A percentile compares a stretch with the other conserved stretches of the same genome.
phyloP scores from a whole-genome alignment of 345 rosid genomes.

The Euclidium syriacum region DNA sequence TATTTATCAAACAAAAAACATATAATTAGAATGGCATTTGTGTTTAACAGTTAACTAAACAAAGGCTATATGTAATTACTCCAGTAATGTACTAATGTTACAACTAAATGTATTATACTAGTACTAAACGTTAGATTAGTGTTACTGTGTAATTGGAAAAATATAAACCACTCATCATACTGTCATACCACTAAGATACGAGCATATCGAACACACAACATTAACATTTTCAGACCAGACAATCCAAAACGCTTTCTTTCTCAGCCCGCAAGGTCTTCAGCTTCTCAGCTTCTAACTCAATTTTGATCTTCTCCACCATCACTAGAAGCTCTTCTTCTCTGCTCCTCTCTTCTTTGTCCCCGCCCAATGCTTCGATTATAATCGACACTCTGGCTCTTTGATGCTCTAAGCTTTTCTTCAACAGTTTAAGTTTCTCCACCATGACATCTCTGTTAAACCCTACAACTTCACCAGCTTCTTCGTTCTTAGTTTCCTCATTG shows the following conservation, averaged over 20 bases:
- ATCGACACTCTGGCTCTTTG: constrained; percentile 46
- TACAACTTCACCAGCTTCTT: not conserved
- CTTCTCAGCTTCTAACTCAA: constrained; percentile 41
- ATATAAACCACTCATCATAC: too few relatives aligned
- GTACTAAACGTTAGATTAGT: too few relatives aligned
- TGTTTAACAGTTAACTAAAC: too few relatives aligned
- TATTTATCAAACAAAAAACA: too few relatives aligned
- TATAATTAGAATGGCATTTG: too few relatives aligned
- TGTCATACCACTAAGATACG: too few relatives aligned
- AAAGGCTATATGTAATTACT: too few relatives aligned
- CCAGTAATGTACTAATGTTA: too few relatives aligned
- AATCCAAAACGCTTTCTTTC: constrained; percentile 19
- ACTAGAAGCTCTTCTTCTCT: constrained; percentile 50
- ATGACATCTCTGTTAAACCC: constrained; percentile 31
- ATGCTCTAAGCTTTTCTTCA: constrained; percentile 66
- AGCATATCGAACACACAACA: not conserved
- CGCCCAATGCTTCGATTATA: constrained; percentile 51
- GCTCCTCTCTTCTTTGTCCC: constrained; percentile 39
- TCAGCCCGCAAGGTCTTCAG: constrained; percentile 21
- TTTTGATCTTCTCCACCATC: constrained; percentile 40
- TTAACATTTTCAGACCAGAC: not conserved
- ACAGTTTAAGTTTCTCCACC: constrained; percentile 39
- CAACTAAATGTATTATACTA: too few relatives aligned
- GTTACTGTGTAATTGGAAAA: too few relatives aligned
- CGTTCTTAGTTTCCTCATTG: constrained; percentile 7